Base-by-base conservation (phyloP, 495 filamentous ascomycete species). In the Penicillium verhagenii region DNA sequence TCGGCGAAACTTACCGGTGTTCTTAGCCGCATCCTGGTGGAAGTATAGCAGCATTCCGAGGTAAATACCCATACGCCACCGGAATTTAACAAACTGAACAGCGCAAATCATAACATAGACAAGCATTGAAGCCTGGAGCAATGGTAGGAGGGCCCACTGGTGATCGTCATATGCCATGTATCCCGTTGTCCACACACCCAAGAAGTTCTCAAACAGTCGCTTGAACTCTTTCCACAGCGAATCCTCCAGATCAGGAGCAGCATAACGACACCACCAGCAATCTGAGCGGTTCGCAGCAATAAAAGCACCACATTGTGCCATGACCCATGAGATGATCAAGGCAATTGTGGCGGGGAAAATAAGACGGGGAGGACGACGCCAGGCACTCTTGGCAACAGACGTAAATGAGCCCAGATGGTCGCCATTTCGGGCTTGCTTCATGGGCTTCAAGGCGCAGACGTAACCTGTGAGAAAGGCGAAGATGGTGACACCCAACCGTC, bases 381-480 rank as follows among this genome's bases (percentile, higher is more conserved):
- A 85, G 7, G 85, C 82, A 54, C 81, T 83, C 61, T 82, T 84
- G 35, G 79, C 77, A 44, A 88, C 65, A 18, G 79, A 76, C 1
- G 68, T 72, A 38, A 85, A 79, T 16, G 82, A 79, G 1, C 64
- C 75, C 26, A 82, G 68, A 25, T 66, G 66, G 47, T 83, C 76
- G 28, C 85, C 83, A 23, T 78, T 75, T 13, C 80, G 80, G 29
- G 73, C 72, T 47, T 82, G 77, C 46, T 84, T 83, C 37, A 88
- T 66, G 1, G 85, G 84, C 64, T 86, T 86, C 37, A 88, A 65
- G 6, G 84, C 82, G 63, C 83, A 86, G 21, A 88, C 84, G 57
- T 86, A 88, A 46, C 84, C 85, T 16, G 85, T 85, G 37, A 88
- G 74, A 54, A 88, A 79, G 46, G 80, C 76, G 72, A 88, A 88